phyloP scores from a whole-genome alignment of 257 asterid genomes.

The Lycium barbarum region DNA sequence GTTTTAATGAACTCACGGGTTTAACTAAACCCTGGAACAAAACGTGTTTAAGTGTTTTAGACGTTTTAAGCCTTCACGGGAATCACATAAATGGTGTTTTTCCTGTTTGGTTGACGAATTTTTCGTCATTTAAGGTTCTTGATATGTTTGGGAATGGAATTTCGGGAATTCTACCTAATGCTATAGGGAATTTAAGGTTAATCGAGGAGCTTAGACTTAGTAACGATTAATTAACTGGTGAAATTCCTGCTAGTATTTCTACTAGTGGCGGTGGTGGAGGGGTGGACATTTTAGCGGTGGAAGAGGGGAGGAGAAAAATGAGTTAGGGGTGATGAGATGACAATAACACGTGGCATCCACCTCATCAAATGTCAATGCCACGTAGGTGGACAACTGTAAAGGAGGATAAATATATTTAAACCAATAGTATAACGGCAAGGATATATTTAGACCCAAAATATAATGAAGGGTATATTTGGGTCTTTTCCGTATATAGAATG shows the following conservation, averaged over 20 bases:
- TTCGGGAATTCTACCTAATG: conserved; percentile 51
- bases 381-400: too few relatives aligned
- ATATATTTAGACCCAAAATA: too few relatives aligned
- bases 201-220: conserved; percentile 65
- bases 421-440: too few relatives aligned
- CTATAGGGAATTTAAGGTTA: conserved; percentile 48
- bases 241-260: conserved; percentile 48
- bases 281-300: too few relatives aligned
- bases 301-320: too few relatives aligned
- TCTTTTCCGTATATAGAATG: too few relatives aligned
- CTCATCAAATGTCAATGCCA: too few relatives aligned
- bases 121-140: conserved; percentile 47
- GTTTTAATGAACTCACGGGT: conserved; percentile 62
- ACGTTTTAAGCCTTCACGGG: conserved; percentile 56
- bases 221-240: conserved; percentile 59
- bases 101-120: conserved; percentile 46
- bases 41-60: conserved; percentile 46
- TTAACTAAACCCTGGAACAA: conserved; percentile 43
- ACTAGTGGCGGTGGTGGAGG: too few relatives aligned
- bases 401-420: too few relatives aligned
- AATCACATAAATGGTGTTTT: conserved; percentile 51
- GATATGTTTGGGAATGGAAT: conserved; percentile 66
- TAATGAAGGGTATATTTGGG: too few relatives aligned
- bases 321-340: too few relatives aligned
- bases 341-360: too few relatives aligned